Conservation (phyloP, 352 stramenopile genomes). For the Phytophthora sp. region DNA sequence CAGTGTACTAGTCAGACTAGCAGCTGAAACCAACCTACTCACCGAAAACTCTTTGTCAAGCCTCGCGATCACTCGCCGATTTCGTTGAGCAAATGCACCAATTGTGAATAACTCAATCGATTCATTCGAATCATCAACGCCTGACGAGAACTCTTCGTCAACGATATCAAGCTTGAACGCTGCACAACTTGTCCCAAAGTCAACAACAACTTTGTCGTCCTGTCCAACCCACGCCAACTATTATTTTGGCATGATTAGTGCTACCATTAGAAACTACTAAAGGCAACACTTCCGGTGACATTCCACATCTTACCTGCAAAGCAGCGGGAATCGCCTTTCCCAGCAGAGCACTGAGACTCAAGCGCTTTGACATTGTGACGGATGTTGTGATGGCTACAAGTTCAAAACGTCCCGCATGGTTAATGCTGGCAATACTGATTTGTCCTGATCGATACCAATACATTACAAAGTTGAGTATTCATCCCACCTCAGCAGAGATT, state of each 20-base stretch:
- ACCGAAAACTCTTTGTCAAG: slow-evolving; percentile 4
- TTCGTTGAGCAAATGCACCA: background rate
- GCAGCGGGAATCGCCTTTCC: slow-evolving; percentile 17
- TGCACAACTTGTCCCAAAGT: slow-evolving; percentile 17
- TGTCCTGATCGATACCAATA: slow-evolving; percentile 37
- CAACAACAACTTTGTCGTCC: slow-evolving; percentile 21
- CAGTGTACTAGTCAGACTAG: background rate
- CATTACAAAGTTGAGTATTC: slow-evolving; percentile 1
- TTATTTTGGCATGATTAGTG: background rate
- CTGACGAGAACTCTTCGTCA: background rate
- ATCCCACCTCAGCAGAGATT: no score
- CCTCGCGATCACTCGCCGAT: background rate
- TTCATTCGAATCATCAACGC: background rate
- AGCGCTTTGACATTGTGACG: slow-evolving; percentile 24
- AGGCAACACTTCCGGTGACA: background rate
- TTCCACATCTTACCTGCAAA: slow-evolving; percentile 15
- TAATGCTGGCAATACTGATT: slow-evolving; percentile 19
- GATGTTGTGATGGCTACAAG: slow-evolving; percentile 21
- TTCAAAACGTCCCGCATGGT: slow-evolving; percentile 6
- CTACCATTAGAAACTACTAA: background rate
- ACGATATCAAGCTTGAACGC: slow-evolving; percentile 25
- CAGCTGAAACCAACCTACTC: slow-evolving; percentile 1
- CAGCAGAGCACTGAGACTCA: slow-evolving; percentile 33
- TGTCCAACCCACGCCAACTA: slow-evolving; percentile 32
- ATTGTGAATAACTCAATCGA: background rate